Base-by-base conservation (phyloP, 768 basidiomycete genomes). In the Clavulina sp. region DNA sequence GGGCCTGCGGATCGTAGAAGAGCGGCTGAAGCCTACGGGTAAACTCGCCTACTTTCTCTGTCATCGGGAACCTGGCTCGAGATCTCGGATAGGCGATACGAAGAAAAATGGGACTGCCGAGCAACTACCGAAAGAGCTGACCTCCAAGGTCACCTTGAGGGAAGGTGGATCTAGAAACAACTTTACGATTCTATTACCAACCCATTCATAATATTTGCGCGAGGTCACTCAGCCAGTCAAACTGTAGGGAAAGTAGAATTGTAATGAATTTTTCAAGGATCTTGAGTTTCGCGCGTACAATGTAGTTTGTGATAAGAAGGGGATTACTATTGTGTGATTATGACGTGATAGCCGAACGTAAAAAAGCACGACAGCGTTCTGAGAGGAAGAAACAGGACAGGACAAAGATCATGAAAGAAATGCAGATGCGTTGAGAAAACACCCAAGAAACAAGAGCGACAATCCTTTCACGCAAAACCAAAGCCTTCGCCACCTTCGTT, bases 401-500 rank as follows among this genome's bases (percentile, higher is more conserved):
- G n/a, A n/a, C n/a, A n/a, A n/a, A n/a, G n/a, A n/a, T n/a, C n/a
- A n/a, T n/a, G 19, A 38, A 38, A 38, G 19, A 38, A 19, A 38
- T 9, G 34, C 34, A 38, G 34, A 38, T 9, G 9, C 34, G 9
- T 9, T 9, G 34, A 19, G 34, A 38, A 38, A 38, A 38, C 19
- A 38, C 34, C 34, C 34, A 46, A 46, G 43, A 16, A 1, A 46
- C 26, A 28, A 16, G 26, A 16, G 9, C 13, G 13, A 24, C 13
- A 28, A 13, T 24, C 21, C 9, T 13, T 16, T 56, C 61, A 77
- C 57, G 74, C 75, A 64, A 92, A 92, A 49, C 87, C 93, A 64
- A 97, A 97, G 41, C 88, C 88, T 69, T 92, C 88, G 21, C 86
- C 87, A 48, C 91, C 92, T 65, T 97, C 95, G 60, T 84, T 89